Evolutionary conservation across 495 filamentous ascomycete species (phyloP).

Genomic region (Bombardia bombarda): DNA sequence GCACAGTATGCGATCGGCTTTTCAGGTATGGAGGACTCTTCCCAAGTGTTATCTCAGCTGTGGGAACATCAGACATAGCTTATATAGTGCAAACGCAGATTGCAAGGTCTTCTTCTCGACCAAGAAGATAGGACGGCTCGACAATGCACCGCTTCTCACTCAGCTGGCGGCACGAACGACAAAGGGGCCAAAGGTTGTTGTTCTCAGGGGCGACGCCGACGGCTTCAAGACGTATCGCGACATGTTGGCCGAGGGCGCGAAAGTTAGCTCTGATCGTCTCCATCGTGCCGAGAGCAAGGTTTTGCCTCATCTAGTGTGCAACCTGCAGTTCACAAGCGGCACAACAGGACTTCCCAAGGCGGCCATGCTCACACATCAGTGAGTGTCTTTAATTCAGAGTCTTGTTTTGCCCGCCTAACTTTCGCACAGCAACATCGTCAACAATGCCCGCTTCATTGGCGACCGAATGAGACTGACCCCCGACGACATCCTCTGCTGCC

Average conservation of each 20-base stretch:
- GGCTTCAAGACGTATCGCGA: slow-evolving; percentile 45
- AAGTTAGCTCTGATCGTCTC: slow-evolving; percentile 24
- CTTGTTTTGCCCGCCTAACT: background rate
- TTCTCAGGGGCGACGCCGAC: slow-evolving; percentile 44
- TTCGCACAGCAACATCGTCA: slow-evolving; percentile 51
- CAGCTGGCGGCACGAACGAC: slow-evolving; percentile 35
- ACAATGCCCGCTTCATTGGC: slow-evolving; percentile 63
- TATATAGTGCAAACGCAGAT: slow-evolving; percentile 24
- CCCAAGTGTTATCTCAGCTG: no score
- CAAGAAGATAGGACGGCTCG: slow-evolving; percentile 49
- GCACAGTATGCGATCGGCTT: slow-evolving; percentile 56
- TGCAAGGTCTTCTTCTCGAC: slow-evolving; percentile 60
- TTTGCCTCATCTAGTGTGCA: slow-evolving; percentile 55
- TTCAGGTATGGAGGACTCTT: slow-evolving; percentile 35
- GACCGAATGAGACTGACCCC: slow-evolving; percentile 58
- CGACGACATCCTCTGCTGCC: slow-evolving; percentile 58
- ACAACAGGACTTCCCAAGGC: slow-evolving; percentile 66
- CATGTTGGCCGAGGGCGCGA: slow-evolving; percentile 38
- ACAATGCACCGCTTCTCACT: slow-evolving; percentile 45
- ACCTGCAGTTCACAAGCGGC: slow-evolving; percentile 64
- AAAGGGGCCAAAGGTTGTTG: slow-evolving; percentile 38
- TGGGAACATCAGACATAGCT: no score
- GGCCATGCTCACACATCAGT: slow-evolving; percentile 68
- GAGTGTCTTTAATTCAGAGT: slow-evolving; percentile 12
- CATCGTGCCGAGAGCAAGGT: slow-evolving; percentile 34